A percentile compares a stretch with the other conserved stretches of the same genome.
phyloP scores from a whole-genome alignment of 176 grass and related monocot species.

The Avena atlantica region DNA sequence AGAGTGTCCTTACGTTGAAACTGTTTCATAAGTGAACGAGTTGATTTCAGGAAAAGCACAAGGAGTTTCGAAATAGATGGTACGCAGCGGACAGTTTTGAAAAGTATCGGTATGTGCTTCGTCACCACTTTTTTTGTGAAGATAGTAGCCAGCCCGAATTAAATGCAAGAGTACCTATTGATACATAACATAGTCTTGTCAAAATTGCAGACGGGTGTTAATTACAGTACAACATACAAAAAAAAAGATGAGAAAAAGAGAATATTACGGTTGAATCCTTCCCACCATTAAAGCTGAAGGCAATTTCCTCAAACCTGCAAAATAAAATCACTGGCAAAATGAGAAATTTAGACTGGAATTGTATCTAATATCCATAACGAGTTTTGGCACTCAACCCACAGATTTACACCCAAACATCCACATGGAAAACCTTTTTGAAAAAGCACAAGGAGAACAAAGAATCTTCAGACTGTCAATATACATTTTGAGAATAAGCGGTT shows the following conservation, averaged over 20 bases:
- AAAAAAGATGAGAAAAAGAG: constrained; percentile 33
- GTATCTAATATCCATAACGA: neutral
- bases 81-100: constrained; percentile 87
- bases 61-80: constrained; percentile 96
- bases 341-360: neutral
- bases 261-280: constrained; percentile 97
- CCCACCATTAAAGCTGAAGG: constrained; percentile 99
- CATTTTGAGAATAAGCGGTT: constrained; percentile 2
- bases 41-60: constrained; percentile 95
- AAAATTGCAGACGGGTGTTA: constrained; percentile 37
- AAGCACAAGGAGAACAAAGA: neutral
- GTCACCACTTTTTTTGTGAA: constrained; percentile 68
- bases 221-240: constrained; percentile 8
- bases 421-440: neutral
- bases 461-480: neutral
- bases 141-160: constrained; percentile 92
- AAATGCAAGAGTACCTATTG: constrained; percentile 93
- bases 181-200: constrained; percentile 33
- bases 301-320: constrained; percentile 85
- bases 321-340: constrained; percentile 42
- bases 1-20: constrained; percentile 61
- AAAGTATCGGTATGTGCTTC: constrained; percentile 45
- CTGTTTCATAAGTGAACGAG: constrained; percentile 95
- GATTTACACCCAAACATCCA: neutral
- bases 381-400: constrained; percentile 9